Evolutionary conservation across 2,329 filamentous ascomycete species (phyloP).

Genomic region (Claviceps paspali): DNA sequence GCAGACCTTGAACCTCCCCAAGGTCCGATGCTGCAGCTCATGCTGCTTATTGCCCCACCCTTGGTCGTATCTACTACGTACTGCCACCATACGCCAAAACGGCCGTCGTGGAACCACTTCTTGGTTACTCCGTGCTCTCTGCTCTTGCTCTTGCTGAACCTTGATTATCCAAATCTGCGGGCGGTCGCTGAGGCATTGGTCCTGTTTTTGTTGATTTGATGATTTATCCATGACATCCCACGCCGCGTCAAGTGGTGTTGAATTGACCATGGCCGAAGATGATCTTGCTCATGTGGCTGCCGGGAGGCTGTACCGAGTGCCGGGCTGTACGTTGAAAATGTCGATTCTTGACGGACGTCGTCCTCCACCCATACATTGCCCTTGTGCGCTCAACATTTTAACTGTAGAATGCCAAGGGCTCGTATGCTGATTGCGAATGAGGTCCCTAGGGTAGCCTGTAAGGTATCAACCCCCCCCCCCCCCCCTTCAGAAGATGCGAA

Average conservation of each 20-base stretch:
- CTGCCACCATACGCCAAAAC: conserved; percentile 4
- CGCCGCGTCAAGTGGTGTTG: too few relatives aligned
- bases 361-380: not conserved
- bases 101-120: conserved; percentile 3
- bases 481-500: not conserved
- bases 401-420: too few relatives aligned
- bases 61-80: not conserved
- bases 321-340: too few relatives aligned
- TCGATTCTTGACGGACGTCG: not conserved
- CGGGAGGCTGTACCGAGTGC: not conserved
- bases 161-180: not conserved
- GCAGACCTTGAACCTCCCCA: not conserved
- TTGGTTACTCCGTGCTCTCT: not conserved
- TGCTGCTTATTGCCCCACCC: conserved; percentile 3
- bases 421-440: not conserved
- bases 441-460: not conserved
- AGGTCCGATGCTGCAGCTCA: conserved; percentile 3
- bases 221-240: too few relatives aligned
- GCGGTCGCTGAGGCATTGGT: too few relatives aligned
- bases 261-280: too few relatives aligned
- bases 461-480: too few relatives aligned
- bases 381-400: too few relatives aligned
- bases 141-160: not conserved
- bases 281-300: too few relatives aligned
- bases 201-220: too few relatives aligned